Percentiles rank a stretch among this genome's conserved stretches.
Conservation (phyloP, 2,329 filamentous ascomycete genomes). For the Paecilomyces dactylethromorphus region DNA sequence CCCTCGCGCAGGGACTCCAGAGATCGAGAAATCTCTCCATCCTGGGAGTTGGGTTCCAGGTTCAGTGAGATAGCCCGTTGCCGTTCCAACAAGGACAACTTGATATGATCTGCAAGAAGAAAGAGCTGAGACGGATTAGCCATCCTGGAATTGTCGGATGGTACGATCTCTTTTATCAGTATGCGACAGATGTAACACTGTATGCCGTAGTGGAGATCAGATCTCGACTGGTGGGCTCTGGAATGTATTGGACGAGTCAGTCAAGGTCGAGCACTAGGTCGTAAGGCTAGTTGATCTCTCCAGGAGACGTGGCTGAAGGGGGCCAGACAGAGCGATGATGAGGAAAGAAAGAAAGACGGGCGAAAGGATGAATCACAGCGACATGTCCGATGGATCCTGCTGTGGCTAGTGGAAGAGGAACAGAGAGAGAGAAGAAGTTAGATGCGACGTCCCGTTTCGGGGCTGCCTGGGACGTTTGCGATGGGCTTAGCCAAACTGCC, state of each 20-base stretch:
- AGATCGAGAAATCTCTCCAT: conserved; percentile 82
- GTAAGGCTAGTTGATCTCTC: not conserved
- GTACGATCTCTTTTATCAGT: not conserved
- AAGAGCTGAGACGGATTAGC: conserved; percentile 67
- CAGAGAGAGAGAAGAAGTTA: not conserved
- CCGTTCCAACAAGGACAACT: conserved; percentile 87
- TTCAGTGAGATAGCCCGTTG: conserved; percentile 77
- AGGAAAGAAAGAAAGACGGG: not conserved
- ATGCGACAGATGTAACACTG: not conserved
- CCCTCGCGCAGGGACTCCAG: conserved; percentile 80
- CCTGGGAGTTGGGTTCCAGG: conserved; percentile 71
- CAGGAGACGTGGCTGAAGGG: not conserved
- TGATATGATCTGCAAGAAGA: conserved; percentile 92
- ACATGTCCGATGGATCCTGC: not conserved
- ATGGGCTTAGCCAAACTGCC: not conserved
- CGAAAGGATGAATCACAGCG: not conserved
- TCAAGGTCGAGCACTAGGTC: not conserved
- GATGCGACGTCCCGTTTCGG: not conserved
- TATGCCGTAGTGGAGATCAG: not conserved
- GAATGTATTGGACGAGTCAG: not conserved
- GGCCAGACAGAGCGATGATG: not conserved
- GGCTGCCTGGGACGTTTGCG: not conserved
- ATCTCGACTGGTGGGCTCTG: not conserved
- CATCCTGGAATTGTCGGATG: conserved; percentile 30
- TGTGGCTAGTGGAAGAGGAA: not conserved